Conservation (phyloP, 2,329 filamentous ascomycete species). For the Byssothecium circinans region DNA sequence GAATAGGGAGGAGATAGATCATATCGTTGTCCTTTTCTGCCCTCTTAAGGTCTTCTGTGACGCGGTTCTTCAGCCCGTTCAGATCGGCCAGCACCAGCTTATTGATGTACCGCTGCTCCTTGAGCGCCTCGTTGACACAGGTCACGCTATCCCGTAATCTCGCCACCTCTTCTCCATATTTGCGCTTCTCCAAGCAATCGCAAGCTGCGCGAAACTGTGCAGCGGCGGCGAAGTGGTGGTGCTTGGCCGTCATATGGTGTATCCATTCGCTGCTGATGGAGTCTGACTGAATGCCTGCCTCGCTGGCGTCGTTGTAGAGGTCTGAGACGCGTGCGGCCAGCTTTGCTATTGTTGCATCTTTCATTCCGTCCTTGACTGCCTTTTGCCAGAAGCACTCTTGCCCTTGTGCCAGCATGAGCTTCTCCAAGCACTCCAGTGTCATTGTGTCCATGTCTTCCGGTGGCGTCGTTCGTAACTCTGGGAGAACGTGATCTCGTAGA, state of each 20-base stretch:
- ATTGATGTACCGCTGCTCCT: conserved; percentile 79
- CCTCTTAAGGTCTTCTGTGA: conserved; percentile 84
- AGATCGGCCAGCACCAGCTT: conserved; percentile 81
- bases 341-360: conserved; percentile 89
- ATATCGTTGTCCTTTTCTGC: conserved; percentile 96
- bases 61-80: conserved; percentile 76
- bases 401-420: conserved; percentile 85
- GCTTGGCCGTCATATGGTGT: conserved; percentile 94
- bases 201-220: conserved; percentile 90
- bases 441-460: conserved; percentile 95
- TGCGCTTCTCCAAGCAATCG: conserved; percentile 89
- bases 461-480: conserved; percentile 78
- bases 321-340: conserved; percentile 89
- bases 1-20: conserved; percentile 86
- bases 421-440: conserved; percentile 79
- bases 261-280: conserved; percentile 94
- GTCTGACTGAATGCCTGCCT: conserved; percentile 85
- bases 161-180: conserved; percentile 93
- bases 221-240: conserved; percentile 94
- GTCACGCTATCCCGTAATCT: conserved; percentile 77
- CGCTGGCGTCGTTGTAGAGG: conserved; percentile 80
- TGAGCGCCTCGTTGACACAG: conserved; percentile 84
- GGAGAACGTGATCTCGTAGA: conserved; percentile 74
- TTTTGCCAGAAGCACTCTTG: conserved; percentile 99
- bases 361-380: conserved; percentile 89